A percentile compares a stretch with the other conserved stretches of the same genome.
Conservation (phyloP, 2,329 filamentous ascomycete genomes). For the Hyphodiscus sp. region DNA sequence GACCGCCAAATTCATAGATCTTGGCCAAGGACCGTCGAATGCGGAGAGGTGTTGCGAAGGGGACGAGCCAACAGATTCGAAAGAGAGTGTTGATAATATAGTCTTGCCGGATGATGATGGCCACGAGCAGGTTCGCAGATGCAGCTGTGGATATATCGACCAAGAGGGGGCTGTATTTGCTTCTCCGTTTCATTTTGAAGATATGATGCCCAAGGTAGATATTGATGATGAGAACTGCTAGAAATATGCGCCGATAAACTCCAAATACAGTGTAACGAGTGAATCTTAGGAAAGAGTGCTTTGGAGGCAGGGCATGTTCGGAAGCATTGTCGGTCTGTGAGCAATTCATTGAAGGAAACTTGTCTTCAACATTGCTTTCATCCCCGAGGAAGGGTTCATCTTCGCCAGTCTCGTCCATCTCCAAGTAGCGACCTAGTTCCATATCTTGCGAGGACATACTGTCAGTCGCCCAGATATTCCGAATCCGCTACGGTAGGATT, state of each 20-base stretch:
- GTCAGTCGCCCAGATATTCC: neutral
- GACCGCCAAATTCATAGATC: conserved; percentile 46
- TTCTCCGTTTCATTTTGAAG: neutral
- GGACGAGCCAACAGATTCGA: conserved; percentile 39
- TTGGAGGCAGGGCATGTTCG: neutral
- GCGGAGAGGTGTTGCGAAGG: conserved; percentile 40
- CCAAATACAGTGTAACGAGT: neutral
- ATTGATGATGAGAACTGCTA: neutral
- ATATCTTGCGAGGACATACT: neutral
- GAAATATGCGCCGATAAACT: neutral
- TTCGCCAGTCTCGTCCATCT: neutral
- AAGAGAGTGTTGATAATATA: conserved; percentile 46
- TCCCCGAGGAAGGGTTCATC: neutral
- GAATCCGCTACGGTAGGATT: neutral
- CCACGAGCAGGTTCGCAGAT: conserved; percentile 39
- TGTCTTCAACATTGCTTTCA: neutral
- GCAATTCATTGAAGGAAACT: neutral
- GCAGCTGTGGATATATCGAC: conserved; percentile 1
- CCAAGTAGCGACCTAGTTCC: neutral
- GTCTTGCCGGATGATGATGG: conserved; percentile 48
- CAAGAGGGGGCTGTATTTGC: neutral
- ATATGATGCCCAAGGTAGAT: neutral
- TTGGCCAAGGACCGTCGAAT: conserved; percentile 43
- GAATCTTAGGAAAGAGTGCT: neutral
- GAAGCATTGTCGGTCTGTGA: neutral